Base-by-base conservation (phyloP, 2,329 filamentous ascomycete species). In the Ophiocordyceps camponoti-floridani region DNA sequence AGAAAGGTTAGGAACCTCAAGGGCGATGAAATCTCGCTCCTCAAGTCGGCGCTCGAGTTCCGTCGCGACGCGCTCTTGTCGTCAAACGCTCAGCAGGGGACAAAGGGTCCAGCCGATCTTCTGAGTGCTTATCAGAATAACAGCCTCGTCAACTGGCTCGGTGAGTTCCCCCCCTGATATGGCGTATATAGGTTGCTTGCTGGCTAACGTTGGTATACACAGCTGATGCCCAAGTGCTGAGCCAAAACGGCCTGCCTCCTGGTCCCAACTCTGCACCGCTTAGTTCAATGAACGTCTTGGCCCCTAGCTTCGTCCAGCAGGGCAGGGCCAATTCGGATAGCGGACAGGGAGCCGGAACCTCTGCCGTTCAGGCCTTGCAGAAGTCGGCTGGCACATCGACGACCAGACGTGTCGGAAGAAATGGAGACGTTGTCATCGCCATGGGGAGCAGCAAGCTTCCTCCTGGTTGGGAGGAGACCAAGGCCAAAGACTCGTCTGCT, bases 81-180 rank as follows among this genome's bases (percentile, higher is more conserved):
- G 6, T 47, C 46, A 10, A 47, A 40, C 4, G 42, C 44, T 41
- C 42, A 45, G 41, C 37, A 44, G 2, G 42, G 28, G 27, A 33
- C 43, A 14, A 44, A 44, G 45, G 51, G 46, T 28, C 56, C 52
- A 7, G 52, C 47, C 35, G 58, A 57, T 31, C 46, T 62, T 3
- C 43, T 52, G 42, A 46, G 52, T 26, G 58, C 57, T 9, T 56
- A 52, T 31, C 45, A 47, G 7, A 50, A 47, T 4, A 47, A 56
- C 11, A 52, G 46, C 14, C 47, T 62, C 3, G 54, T 63, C 31
- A 59, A 61, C 44, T 65, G 62, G 62, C 53, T 65, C 35, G 55
- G 62, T 64, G 51, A 49, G 58, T 49, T 19, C 23, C 13, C 10
- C 28, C 11, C 13, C 11, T 18, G 9, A 6, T 16, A 16, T 9